phyloP scores from a whole-genome alignment of 2,329 filamentous ascomycete genomes.

The Paecilomyces fulvus region DNA sequence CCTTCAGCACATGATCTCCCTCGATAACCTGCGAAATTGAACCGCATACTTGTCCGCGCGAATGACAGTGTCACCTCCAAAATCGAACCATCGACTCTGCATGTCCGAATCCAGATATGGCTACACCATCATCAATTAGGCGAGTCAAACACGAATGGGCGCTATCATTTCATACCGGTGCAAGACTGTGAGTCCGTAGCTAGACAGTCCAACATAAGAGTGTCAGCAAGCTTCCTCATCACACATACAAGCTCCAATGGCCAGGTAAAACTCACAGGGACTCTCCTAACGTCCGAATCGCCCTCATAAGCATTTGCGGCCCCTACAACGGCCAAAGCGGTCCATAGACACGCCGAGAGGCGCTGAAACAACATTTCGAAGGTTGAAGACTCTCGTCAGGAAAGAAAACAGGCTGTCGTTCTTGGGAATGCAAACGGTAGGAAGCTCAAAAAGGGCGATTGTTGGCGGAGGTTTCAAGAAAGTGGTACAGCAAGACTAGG shows the following conservation, averaged over 20 bases:
- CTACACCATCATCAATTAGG: conserved; percentile 37
- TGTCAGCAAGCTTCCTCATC: conserved; percentile 7
- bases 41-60: conserved; percentile 50
- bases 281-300: conserved; percentile 52
- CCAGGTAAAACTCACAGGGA: conserved; percentile 46
- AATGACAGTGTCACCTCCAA: conserved; percentile 89
- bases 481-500: not conserved
- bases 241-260: conserved; percentile 3
- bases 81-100: conserved; percentile 98
- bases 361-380: conserved; percentile 25
- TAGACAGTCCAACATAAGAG: conserved; percentile 28
- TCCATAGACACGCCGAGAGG: conserved; percentile 26
- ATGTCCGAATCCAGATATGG: conserved; percentile 97
- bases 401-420: not conserved
- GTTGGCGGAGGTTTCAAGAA: not conserved
- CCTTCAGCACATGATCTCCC: conserved; percentile 6
- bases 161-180: conserved; percentile 53
- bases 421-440: not conserved
- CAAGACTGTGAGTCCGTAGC: conserved; percentile 80
- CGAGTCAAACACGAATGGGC: not conserved
- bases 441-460: not conserved
- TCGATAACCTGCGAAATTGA: not conserved
- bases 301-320: conserved; percentile 37
- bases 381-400: not conserved
- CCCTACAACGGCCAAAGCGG: conserved; percentile 23